Evolutionary conservation across 73 alveolate species (phyloP).

Genomic region (Urostyla sp.): DNA sequence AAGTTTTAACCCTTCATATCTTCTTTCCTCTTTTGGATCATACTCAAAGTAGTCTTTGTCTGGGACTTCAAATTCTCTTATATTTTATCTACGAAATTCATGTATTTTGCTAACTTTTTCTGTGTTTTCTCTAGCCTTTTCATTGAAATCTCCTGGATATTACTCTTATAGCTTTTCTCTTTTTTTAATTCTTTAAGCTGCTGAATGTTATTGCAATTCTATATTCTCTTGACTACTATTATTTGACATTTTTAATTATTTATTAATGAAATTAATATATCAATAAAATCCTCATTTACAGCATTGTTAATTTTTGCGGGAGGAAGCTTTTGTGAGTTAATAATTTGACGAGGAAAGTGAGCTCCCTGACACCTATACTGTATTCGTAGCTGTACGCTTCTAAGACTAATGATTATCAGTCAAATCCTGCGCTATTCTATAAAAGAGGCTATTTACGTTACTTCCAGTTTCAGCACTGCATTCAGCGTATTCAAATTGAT

Average conservation of each 20-base stretch:
- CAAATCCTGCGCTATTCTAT: neutral
- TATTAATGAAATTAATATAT: too few species aligned
- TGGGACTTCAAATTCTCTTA: slow-evolving; percentile 56
- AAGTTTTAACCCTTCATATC: slow-evolving; percentile 60
- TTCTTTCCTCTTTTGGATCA: slow-evolving; percentile 53
- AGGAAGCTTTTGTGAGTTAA: too few species aligned
- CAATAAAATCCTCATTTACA: too few species aligned
- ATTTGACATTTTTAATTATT: too few species aligned
- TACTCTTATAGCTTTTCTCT: too few species aligned
- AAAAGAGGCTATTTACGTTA: slow-evolving; percentile 8
- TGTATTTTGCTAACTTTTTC: slow-evolving; percentile 50
- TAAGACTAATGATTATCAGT: neutral
- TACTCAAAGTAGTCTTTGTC: slow-evolving; percentile 61
- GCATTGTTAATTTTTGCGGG: too few species aligned
- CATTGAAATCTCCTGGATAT: slow-evolving; percentile 54
- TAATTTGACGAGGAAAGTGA: too few species aligned
- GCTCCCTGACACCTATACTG: too few species aligned
- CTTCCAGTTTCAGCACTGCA: slow-evolving; percentile 33
- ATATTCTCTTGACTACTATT: too few species aligned
- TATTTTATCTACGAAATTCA: slow-evolving; percentile 67
- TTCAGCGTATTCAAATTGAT: slow-evolving; percentile 19
- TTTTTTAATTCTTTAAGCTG: too few species aligned
- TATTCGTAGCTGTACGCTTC: too few species aligned
- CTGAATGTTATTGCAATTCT: too few species aligned
- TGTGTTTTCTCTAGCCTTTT: slow-evolving; percentile 48